Evolutionary conservation across 305 asterid species (phyloP), one percentile per base, ranked within the genome.

Genomic region (Striga hermonthica): DNA sequence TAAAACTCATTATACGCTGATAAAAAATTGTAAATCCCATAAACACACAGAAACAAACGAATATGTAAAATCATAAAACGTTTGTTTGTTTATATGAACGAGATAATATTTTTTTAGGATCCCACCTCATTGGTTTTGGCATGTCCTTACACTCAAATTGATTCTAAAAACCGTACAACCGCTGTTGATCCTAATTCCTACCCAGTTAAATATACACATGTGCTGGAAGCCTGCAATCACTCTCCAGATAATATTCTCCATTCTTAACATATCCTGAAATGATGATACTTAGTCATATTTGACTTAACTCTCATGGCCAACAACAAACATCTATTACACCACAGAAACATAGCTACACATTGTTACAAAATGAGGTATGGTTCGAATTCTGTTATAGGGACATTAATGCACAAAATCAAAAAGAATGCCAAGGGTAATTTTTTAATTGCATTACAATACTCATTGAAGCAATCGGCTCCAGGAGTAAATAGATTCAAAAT

Each of bases 1-100:
- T 60, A 53, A 74, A 69, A 76, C 69, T 62, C 65, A 64, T 78
- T 60, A 71, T 45, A 62, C 50, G 50, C 41, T 35, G 40, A 57
- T 16, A 38, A 59, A 2, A 44, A 65, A 73, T 52, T 64, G 64
- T 49, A 72, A 68, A 58, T 60, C 69, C 64, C 66, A 34, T 40
- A 49, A 57, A 62, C 35, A 67, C 36, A 35, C 53, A 55, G 53
- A 62, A 79, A 67, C 57, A 78, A 60, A 54, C 36, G 15, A 59
- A 62, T 49, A 44, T 49, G 66, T 35, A 38, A 57, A 66, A 58
- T 6, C 4, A 41, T 66, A 34, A 12, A 57, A 57, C 3, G 39
- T 45, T 11, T 31, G 16, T 4, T 50, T 9, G 35, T 37, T 56
- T 40, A 28, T 40, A 72, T 14, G 57, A 12, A 50, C 14, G 68